Evolutionary conservation across 2,329 filamentous ascomycete species (phyloP).

Genomic region (Aspergillus udagawae): DNA sequence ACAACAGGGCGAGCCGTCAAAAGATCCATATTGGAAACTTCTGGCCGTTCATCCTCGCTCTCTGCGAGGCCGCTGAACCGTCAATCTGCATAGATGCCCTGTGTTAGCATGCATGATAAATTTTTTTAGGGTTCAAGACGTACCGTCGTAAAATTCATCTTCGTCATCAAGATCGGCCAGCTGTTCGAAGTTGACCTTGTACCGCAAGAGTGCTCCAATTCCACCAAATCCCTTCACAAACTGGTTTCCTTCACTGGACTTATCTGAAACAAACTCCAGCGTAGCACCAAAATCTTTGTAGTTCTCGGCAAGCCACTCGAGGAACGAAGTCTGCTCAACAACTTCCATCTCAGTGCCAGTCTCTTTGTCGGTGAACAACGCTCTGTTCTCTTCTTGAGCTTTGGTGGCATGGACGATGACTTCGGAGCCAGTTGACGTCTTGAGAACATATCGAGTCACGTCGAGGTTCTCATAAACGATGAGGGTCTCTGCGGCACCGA

Average conservation of each 20-base stretch:
- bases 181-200: conserved; percentile 99
- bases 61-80: conserved; percentile 79
- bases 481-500: conserved; percentile 87
- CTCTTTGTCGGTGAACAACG: conserved; percentile 89
- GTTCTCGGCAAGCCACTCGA: conserved; percentile 99
- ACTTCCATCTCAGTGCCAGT: conserved; percentile 98
- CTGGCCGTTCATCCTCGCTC: conserved; percentile 78
- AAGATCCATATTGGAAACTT: conserved; percentile 49
- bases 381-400: conserved; percentile 72
- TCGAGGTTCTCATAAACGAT: conserved; percentile 98
- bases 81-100: conserved; percentile 61
- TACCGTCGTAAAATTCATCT: conserved; percentile 84
- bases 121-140: conserved; percentile 1
- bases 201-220: conserved; percentile 93
- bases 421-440: conserved; percentile 69
- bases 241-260: conserved; percentile 97
- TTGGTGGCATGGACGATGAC: conserved; percentile 85
- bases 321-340: conserved; percentile 79
- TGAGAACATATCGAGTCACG: conserved; percentile 85
- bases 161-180: conserved; percentile 86
- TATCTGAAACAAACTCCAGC: conserved; percentile 95
- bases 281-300: conserved; percentile 97
- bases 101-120: conserved; percentile 2
- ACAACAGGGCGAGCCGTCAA: conserved; percentile 51
- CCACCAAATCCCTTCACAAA: conserved; percentile 99